Evolutionary conservation across 306 rosid genomes (phyloP).

Genomic region (Astragalus glycyphyllos): DNA sequence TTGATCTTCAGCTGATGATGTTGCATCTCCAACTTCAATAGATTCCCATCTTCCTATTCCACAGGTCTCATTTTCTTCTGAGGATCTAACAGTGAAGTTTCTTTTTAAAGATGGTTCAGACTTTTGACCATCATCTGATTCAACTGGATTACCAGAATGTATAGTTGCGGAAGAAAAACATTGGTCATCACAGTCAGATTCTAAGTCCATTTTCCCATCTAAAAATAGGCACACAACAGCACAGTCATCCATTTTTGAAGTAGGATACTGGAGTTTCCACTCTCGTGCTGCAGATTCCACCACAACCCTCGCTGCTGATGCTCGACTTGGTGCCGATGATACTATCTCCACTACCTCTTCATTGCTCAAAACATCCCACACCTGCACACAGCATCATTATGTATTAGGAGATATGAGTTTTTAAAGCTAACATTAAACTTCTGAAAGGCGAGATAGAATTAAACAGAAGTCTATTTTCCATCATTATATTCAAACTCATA

Average conservation of each 20-base stretch:
- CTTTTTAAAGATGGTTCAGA: conserved; percentile 80
- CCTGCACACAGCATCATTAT: conserved; percentile 48
- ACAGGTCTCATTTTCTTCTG: conserved; percentile 54
- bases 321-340: conserved; percentile 67
- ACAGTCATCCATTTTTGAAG: conserved; percentile 97
- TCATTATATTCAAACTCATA: no score
- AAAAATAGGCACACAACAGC: conserved; percentile 90
- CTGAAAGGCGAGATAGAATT: not conserved
- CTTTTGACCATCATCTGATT: conserved; percentile 80
- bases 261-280: conserved; percentile 92
- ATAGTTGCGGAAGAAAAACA: conserved; percentile 79
- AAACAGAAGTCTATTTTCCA: not conserved
- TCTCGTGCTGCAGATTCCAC: conserved; percentile 90
- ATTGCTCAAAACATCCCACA: conserved; percentile 97
- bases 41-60: conserved; percentile 46
- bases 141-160: conserved; percentile 71
- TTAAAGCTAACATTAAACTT: conserved; percentile 23
- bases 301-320: conserved; percentile 76
- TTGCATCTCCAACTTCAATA: conserved; percentile 54
- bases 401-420: not conserved
- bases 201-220: conserved; percentile 90
- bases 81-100: conserved; percentile 76
- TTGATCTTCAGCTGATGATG: conserved; percentile 62
- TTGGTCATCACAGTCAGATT: conserved; percentile 88
- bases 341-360: conserved; percentile 94